Evolutionary conservation across 2,329 filamentous ascomycete genomes (phyloP), one percentile per base, ranked within the genome.

Genomic region (Raffaelea albimanens): DNA sequence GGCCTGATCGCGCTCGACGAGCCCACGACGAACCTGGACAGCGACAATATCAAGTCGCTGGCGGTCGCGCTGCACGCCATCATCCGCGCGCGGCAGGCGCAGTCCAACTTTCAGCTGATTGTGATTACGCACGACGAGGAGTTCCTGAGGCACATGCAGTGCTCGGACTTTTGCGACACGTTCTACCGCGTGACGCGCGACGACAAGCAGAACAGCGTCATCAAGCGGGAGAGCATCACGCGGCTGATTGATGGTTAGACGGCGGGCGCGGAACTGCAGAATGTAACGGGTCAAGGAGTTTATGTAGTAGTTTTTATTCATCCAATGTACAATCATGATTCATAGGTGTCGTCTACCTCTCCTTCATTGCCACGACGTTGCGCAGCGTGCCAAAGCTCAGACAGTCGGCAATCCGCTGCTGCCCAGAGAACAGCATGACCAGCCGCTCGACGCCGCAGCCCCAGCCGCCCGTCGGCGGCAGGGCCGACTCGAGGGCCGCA

Each of bases 121-220:
- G 87, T 98, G 59, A 98, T 98, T 64, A 98, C 93, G 4, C 93
- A 98, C 72, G 93, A 98, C 67, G 94, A 97, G 68, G 88, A 95
- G 59, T 98, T 98, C 59, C 62, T 98, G 60, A 78, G 85, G 47
- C 81, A 89, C 60, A 98, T 98, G 93, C 83, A 89, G 56, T 95
- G 89, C 63, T 83, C 82, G 21, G 91, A 98, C 56, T 97, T 95
- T 61, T 87, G 85, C 54, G 93, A 97, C 65, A 81, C 83, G 54
- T 98, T 96, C 63, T 97, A 86, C 67, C 80, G 89, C 4, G 86
- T 98, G 11, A 84, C 78, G 52, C 75, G 93, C 45, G 85, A 95
- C 60, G 80, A 85, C 57, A 80, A 78, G 57, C 90, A 96, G 68
- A 91, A 95, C 63, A 95, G 86, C 53, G 78, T 85, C 46, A 97